Evolutionary conservation across 2,329 filamentous ascomycete species (phyloP).

Genomic region (Rhexocercosporidium sp.): DNA sequence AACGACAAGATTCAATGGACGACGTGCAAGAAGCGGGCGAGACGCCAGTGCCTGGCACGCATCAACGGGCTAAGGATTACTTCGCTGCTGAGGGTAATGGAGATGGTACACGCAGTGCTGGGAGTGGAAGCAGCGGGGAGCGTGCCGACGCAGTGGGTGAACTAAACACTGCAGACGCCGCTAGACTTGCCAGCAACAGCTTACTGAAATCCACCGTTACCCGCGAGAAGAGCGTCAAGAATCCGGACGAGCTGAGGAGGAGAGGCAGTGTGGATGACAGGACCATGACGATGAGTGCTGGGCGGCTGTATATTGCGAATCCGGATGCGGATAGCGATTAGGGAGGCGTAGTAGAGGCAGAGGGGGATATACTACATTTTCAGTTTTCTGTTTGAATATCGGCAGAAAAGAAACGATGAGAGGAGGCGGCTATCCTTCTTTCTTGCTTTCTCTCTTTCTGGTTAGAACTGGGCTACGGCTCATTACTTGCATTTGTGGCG

Average conservation of each 20-base stretch:
- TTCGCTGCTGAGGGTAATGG: conserved; percentile 32
- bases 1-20: conserved; percentile 36
- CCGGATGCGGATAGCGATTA: conserved; percentile 60
- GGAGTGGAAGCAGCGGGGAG: conserved; percentile 49
- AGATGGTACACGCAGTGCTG: conserved; percentile 37
- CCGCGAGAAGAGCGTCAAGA: conserved; percentile 69
- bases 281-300: conserved; percentile 68
- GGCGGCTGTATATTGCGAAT: conserved; percentile 84
- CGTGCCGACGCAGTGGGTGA: conserved; percentile 65
- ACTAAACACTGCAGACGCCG: conserved; percentile 48
- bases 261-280: conserved; percentile 83
- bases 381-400: not conserved
- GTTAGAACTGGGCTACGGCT: conserved; percentile 9
- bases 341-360: not conserved
- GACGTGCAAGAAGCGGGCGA: conserved; percentile 35
- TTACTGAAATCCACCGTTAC: conserved; percentile 61
- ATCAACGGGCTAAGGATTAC: conserved; percentile 33
- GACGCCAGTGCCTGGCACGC: conserved; percentile 34
- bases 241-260: conserved; percentile 72
- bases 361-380: conserved; percentile 29
- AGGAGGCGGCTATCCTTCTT: not conserved
- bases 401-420: not conserved
- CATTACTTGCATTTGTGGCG: conserved; percentile 21
- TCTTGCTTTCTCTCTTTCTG: not conserved
- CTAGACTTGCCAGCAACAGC: conserved; percentile 63